These are phyloP conservation scores for Colletotrichum lini DNA, from an alignment of 2,329 filamentous ascomycete genomes.

Conservation along the genomic window DNA sequence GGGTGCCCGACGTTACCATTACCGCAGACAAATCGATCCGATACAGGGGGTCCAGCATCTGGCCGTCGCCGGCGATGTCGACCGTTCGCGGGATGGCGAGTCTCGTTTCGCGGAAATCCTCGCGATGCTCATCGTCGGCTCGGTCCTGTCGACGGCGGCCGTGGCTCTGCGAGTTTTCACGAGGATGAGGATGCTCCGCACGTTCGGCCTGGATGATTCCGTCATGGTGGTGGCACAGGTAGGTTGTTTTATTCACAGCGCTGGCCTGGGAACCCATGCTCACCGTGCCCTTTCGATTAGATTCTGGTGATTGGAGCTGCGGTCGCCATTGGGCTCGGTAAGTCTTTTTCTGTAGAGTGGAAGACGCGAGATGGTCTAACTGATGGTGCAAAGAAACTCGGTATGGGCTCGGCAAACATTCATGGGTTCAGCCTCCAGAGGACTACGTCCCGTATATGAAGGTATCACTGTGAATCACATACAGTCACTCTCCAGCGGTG, in stretches of 20 bases:
- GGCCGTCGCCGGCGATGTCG: slow-evolving; percentile 21
- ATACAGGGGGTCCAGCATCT: slow-evolving; percentile 3
- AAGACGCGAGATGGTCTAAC: slow-evolving; percentile 6
- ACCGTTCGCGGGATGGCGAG: slow-evolving; percentile 45
- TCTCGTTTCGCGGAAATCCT: slow-evolving; percentile 44
- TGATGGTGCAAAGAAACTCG: slow-evolving; percentile 43
- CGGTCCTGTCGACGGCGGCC: slow-evolving; percentile 43
- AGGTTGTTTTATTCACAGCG: background rate
- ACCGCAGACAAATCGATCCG: background rate
- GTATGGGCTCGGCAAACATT: slow-evolving; percentile 47
- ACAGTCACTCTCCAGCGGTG: background rate
- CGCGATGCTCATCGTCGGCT: slow-evolving; percentile 45
- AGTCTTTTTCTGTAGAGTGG: slow-evolving; percentile 15
- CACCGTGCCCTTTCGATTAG: background rate
- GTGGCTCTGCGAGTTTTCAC: slow-evolving; percentile 46
- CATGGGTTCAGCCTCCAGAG: slow-evolving; percentile 39
- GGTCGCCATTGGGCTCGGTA: slow-evolving; percentile 47
- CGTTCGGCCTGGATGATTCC: slow-evolving; percentile 46
- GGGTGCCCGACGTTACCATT: no score
- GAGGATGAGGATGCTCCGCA: slow-evolving; percentile 43
- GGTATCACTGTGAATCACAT: slow-evolving; percentile 19
- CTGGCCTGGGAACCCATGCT: background rate
- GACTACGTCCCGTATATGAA: slow-evolving; percentile 45
- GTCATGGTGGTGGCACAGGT: slow-evolving; percentile 45
- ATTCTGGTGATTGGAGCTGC: slow-evolving; percentile 44